Evolutionary conservation across 257 asterid species (phyloP).

Genomic region (Orobanche coerulescens): DNA sequence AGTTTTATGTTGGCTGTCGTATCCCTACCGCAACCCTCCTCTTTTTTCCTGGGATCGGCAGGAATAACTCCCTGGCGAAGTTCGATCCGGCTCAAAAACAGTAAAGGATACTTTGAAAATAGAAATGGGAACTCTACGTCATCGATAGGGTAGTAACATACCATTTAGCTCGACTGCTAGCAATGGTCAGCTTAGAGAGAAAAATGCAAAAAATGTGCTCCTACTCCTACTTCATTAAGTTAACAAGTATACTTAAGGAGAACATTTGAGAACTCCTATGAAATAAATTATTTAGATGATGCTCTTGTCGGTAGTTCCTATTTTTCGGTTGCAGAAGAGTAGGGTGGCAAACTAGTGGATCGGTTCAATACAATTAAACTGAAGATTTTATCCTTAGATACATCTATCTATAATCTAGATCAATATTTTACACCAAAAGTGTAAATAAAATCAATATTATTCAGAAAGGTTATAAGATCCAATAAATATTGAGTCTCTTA

Average conservation of each 20-base stretch:
- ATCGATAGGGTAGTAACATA: background rate
- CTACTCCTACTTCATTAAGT: background rate
- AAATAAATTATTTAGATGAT: background rate
- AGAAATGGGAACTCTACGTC: background rate
- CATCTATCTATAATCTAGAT: background rate
- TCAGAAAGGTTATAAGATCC: background rate
- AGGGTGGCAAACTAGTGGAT: background rate
- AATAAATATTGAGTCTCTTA: background rate
- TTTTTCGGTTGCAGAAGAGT: background rate
- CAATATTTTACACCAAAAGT: background rate
- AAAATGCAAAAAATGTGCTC: background rate
- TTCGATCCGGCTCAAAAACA: no score
- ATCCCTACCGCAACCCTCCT: no score
- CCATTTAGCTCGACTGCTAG: background rate
- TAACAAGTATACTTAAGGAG: background rate
- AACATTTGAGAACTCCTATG: background rate
- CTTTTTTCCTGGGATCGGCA: no score
- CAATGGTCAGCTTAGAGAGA: background rate
- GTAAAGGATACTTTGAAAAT: background rate
- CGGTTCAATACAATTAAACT: background rate
- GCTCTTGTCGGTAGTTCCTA: background rate
- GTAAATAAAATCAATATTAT: no score
- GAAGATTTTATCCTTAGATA: background rate
- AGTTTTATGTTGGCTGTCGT: no score
- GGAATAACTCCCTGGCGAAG: no score